phyloP scores from a whole-genome alignment of 257 asterid genomes.

The Solanum virginianum region DNA sequence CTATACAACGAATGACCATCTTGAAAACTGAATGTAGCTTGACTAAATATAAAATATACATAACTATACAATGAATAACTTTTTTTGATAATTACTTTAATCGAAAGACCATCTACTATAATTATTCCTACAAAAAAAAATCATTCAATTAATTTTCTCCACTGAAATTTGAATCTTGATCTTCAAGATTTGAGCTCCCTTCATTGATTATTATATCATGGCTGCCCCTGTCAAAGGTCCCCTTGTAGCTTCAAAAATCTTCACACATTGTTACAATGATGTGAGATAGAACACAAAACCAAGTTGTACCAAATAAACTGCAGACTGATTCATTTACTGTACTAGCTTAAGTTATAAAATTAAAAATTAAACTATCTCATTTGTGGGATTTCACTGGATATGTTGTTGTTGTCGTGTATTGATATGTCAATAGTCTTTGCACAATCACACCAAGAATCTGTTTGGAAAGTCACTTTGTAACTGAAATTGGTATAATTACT shows the following conservation, averaged over 20 bases:
- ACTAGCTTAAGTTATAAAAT: not conserved
- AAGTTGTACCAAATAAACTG: not conserved
- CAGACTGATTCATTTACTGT: not conserved
- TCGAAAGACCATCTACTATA: no score
- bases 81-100: no score
- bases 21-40: no score
- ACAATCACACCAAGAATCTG: not conserved
- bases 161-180: not conserved
- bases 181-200: not conserved
- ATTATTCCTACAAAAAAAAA: not conserved
- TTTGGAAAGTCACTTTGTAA: no score
- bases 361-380: not conserved
- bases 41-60: no score
- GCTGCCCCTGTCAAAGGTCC: not conserved
- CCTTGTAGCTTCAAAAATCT: not conserved
- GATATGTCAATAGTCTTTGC: not conserved
- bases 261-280: not conserved
- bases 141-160: not conserved
- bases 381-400: no score
- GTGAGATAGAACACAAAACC: not conserved
- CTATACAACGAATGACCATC: no score
- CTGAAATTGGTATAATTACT: no score
- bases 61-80: no score
- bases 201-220: not conserved
- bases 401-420: not conserved